Percentiles rank a stretch among this genome's conserved stretches.
phyloP scores from a whole-genome alignment of 768 basidiomycete species.

The Cyclocybe cylindracea region DNA sequence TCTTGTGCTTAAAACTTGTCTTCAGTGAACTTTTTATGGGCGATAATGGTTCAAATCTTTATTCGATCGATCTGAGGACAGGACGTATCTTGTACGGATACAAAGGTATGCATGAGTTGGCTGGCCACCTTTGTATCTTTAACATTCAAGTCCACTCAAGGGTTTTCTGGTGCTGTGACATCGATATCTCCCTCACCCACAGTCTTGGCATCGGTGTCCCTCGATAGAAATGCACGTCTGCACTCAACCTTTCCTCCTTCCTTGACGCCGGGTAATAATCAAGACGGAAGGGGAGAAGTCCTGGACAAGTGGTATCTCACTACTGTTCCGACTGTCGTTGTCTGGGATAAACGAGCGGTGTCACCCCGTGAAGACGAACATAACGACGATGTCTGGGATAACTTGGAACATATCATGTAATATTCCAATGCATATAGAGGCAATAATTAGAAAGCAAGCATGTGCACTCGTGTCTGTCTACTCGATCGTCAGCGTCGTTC shows the following conservation, averaged over 20 bases:
- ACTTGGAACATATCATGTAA: slow-evolving; percentile 50
- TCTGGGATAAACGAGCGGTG: slow-evolving; percentile 54
- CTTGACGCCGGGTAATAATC: slow-evolving; percentile 42
- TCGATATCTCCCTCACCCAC: slow-evolving; percentile 60
- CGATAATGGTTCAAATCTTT: slow-evolving; percentile 65
- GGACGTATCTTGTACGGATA: slow-evolving; percentile 67
- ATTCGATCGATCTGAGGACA: slow-evolving; percentile 67
- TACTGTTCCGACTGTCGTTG: slow-evolving; percentile 58
- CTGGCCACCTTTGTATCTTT: neutral
- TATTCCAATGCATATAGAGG: slow-evolving; percentile 19
- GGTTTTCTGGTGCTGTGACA: slow-evolving; percentile 69
- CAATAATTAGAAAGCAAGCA: slow-evolving; percentile 5
- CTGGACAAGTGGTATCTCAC: slow-evolving; percentile 67
- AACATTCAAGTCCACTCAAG: slow-evolving; percentile 31
- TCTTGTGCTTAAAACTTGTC: slow-evolving; percentile 1
- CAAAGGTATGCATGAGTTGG: slow-evolving; percentile 47
- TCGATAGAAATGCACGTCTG: slow-evolving; percentile 72
- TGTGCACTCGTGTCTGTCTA: neutral
- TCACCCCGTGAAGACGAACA: slow-evolving; percentile 28
- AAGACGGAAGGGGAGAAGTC: slow-evolving; percentile 59
- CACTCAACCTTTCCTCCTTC: slow-evolving; percentile 64
- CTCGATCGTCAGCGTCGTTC: slow-evolving; percentile 12
- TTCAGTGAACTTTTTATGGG: slow-evolving; percentile 69
- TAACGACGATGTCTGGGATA: slow-evolving; percentile 70
- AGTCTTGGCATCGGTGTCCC: slow-evolving; percentile 58